These are phyloP conservation scores for Diaporthe sp. DNA, from an alignment of 2,329 filamentous ascomycete species.

Conservation along the genomic window DNA sequence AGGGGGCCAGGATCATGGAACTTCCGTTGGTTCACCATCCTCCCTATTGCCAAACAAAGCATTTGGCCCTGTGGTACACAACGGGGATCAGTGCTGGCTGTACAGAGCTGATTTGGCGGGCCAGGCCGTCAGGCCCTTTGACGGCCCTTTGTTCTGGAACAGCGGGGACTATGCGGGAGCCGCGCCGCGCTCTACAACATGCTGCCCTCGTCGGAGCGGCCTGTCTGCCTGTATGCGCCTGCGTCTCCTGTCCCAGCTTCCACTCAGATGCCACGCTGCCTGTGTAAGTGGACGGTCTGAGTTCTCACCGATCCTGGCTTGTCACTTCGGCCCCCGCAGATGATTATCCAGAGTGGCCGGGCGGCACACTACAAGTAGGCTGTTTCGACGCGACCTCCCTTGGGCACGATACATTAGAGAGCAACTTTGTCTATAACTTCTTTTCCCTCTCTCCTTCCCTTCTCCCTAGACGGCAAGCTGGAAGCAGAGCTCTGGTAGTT, in stretches of 20 bases:
- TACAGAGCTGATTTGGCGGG: conserved; percentile 18
- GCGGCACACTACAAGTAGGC: conserved; percentile 23
- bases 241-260: conserved; percentile 21
- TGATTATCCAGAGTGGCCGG: conserved; percentile 18
- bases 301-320: conserved; percentile 2
- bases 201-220: conserved; percentile 23
- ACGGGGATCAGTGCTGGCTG: conserved; percentile 4
- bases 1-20: conserved; percentile 25
- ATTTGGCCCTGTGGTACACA: background rate
- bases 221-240: conserved; percentile 19
- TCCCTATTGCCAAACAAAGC: conserved; percentile 10
- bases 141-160: conserved; percentile 21
- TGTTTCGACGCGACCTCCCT: conserved; percentile 19
- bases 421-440: conserved; percentile 26
- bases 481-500: conserved; percentile 62
- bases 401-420: background rate
- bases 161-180: conserved; percentile 24
- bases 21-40: conserved; percentile 20
- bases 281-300: conserved; percentile 8
- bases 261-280: conserved; percentile 17
- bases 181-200: conserved; percentile 7
- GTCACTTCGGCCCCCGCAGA: background rate
- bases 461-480: conserved; percentile 38
- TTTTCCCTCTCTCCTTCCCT: conserved; percentile 24
- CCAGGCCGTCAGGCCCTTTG: conserved; percentile 23